Percentiles rank a stretch among this genome's conserved stretches.
Conservation (phyloP, 345 rosid species). For the Eucalyptus dawsonii region DNA sequence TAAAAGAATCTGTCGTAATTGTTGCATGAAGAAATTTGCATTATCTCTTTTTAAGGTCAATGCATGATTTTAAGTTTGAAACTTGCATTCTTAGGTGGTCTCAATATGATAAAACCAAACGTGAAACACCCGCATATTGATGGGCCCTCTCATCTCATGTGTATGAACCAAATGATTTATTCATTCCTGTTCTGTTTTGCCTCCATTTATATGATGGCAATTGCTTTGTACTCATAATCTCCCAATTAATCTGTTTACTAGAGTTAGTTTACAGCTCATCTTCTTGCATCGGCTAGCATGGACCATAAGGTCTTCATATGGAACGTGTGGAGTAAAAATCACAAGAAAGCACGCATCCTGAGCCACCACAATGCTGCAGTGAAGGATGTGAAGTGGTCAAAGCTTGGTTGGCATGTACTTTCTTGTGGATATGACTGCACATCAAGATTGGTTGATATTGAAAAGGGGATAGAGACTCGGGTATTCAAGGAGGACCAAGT, state of each 20-base stretch:
- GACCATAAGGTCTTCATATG: conserved; percentile 59
- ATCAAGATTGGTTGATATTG: conserved; percentile 65
- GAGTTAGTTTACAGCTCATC: conserved; percentile 66
- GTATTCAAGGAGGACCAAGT: conserved; percentile 62
- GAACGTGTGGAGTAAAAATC: conserved; percentile 69
- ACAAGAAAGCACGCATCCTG: conserved; percentile 43
- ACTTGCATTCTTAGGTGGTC: background rate
- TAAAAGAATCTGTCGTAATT: background rate
- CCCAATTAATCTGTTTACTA: conserved; percentile 34
- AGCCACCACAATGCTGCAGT: conserved; percentile 56
- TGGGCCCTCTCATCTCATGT: background rate
- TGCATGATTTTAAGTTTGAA: background rate
- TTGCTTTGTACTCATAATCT: background rate
- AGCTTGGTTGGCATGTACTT: conserved; percentile 36
- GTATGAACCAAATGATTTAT: background rate
- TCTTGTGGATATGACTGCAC: conserved; percentile 77
- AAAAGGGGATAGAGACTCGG: conserved; percentile 50
- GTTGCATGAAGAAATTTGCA: background rate
- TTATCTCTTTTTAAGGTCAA: background rate
- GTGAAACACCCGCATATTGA: background rate
- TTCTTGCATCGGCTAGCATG: conserved; percentile 86
- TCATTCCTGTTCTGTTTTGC: background rate
- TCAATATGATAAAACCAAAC: background rate
- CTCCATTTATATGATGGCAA: background rate
- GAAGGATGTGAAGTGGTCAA: conserved; percentile 72